Evolutionary conservation across 2,329 filamentous ascomycete genomes (phyloP), one percentile per base, ranked within the genome.

Genomic region (Phaeosphaeriaceae sp.): DNA sequence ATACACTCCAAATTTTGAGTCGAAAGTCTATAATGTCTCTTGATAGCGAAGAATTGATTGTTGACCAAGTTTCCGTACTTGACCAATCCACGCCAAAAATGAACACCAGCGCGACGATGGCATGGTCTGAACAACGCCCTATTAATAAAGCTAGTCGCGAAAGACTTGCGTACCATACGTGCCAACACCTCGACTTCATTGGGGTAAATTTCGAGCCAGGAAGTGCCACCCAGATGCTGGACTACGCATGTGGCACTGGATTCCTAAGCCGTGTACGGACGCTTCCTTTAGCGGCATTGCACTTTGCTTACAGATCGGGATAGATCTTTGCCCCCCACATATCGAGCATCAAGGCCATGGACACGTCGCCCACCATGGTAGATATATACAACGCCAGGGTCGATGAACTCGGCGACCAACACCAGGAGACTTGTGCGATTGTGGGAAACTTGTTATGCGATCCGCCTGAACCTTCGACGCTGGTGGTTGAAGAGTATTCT

Each of bases 181-280:
- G 16, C 18, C 11, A 26, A 9, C 29, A 26, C 13, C 38, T 51
- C 18, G 21, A 32, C 7, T 35, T 42, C 28, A 26, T 51, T 18
- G 42, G 42, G 1, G 3, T 38, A 9, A 21, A 42, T 37, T 17
- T 18, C 9, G 8, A 2, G 8, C 3, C n/a, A 6, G 11, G 41
- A 21, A 20, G n/a, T n/a, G n/a, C 18, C 3, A 52, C 33, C 2
- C 40, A 23, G 35, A 49, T 50, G 49, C 46, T 54, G 8, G 47
- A 57, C 36, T 46, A 52, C 41, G 48, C 46, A 3, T 52, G 46
- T 16, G 48, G 52, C 1, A n/a, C 29, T 8, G 46, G 48, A 3
- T 52, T 58, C 23, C 15, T 50, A 12, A 50, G 48, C 8, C 38
- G 47, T 3, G 42, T 50, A 40, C 9, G 13, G 7, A 4, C 16